Conservation (phyloP, 2,329 filamentous ascomycete species). For the Zymoseptoria crescenta region DNA sequence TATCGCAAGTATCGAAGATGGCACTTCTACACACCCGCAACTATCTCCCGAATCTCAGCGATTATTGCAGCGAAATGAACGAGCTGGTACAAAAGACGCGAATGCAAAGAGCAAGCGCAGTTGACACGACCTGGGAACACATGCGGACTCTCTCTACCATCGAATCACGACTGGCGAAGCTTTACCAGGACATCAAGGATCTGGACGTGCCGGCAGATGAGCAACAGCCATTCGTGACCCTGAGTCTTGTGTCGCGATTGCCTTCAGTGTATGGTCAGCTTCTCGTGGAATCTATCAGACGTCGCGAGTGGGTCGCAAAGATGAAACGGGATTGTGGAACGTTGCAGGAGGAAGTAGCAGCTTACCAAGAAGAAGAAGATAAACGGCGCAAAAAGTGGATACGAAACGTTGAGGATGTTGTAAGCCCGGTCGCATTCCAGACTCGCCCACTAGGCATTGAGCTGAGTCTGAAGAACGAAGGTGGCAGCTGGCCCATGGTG, state of each 20-base stretch:
- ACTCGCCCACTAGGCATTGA: constrained; percentile 66
- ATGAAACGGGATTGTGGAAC: constrained; percentile 79
- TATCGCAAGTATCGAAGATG: constrained; percentile 56
- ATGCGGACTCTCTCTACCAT: constrained; percentile 79
- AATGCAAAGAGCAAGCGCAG: constrained; percentile 60
- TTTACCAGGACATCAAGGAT: constrained; percentile 64
- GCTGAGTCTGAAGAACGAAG: constrained; percentile 73
- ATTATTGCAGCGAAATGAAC: constrained; percentile 50
- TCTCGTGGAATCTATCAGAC: constrained; percentile 73
- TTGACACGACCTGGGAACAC: constrained; percentile 57
- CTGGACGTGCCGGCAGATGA: constrained; percentile 69
- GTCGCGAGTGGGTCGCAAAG: constrained; percentile 87
- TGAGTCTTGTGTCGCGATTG: constrained; percentile 72
- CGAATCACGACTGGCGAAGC: constrained; percentile 63
- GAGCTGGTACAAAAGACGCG: constrained; percentile 45
- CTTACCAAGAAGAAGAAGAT: constrained; percentile 86
- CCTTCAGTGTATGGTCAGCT: constrained; percentile 88
- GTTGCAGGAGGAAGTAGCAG: constrained; percentile 83
- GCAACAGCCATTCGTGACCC: constrained; percentile 69
- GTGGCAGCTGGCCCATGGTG: constrained; percentile 71
- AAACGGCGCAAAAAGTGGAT: constrained; percentile 86
- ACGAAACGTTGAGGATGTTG: constrained; percentile 70
- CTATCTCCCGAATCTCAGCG: constrained; percentile 52
- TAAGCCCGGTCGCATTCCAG: constrained; percentile 59
- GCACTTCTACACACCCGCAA: constrained; percentile 57